Evolutionary conservation across 2,329 filamentous ascomycete species (phyloP).

Genomic region (Mollisia scopiformis): DNA sequence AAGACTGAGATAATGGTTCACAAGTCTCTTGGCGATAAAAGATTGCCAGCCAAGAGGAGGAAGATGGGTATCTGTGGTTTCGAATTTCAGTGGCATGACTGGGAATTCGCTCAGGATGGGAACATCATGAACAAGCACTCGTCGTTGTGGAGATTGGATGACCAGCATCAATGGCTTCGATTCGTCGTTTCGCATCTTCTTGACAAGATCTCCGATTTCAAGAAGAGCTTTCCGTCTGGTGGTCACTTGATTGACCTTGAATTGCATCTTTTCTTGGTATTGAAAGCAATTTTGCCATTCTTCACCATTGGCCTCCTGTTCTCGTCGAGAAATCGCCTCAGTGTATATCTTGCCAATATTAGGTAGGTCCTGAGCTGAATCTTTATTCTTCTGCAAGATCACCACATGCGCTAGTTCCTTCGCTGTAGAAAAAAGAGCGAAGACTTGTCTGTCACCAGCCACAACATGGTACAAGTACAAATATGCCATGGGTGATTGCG

Average conservation of each 20-base stretch:
- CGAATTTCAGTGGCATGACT: constrained; percentile 77
- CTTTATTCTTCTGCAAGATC: constrained; percentile 81
- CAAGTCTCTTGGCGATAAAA: constrained; percentile 82
- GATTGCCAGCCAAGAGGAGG: constrained; percentile 94
- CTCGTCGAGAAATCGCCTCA: constrained; percentile 70
- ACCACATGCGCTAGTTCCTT: constrained; percentile 82
- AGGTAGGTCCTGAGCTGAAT: constrained; percentile 79
- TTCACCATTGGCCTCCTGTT: constrained; percentile 66
- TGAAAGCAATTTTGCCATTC: constrained; percentile 80
- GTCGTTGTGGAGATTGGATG: constrained; percentile 85
- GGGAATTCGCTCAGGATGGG: constrained; percentile 84
- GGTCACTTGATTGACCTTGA: constrained; percentile 86
- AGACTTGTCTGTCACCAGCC: constrained; percentile 88
- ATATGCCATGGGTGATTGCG: constrained; percentile 75
- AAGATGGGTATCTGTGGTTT: constrained; percentile 81
- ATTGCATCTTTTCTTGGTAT: constrained; percentile 84
- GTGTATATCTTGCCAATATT: constrained; percentile 89
- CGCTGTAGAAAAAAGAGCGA: constrained; percentile 87
- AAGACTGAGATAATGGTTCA: constrained; percentile 90
- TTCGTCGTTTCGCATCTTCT: constrained; percentile 89
- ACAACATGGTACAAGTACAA: constrained; percentile 93
- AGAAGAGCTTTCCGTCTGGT: constrained; percentile 88
- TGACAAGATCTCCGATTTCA: constrained; percentile 84
- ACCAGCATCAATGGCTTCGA: constrained; percentile 79
- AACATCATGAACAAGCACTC: constrained; percentile 81